These are phyloP conservation scores for Malassezia psittaci DNA, from an alignment of 1,284 basidiomycete genomes.

Conservation along the genomic window DNA sequence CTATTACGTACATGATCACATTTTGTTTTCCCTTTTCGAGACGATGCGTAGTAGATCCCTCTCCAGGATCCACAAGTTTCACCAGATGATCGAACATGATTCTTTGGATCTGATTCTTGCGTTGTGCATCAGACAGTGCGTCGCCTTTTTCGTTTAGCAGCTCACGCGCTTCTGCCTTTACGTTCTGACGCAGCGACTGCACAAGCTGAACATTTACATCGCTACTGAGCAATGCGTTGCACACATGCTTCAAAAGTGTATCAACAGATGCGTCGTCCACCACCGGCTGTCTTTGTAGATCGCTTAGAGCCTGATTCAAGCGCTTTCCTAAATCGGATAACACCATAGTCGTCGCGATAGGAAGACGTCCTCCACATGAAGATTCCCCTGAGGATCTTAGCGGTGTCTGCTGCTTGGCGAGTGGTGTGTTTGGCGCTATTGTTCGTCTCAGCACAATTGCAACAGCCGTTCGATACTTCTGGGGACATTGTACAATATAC, in stretches of 20 bases:
- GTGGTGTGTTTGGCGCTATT: conserved; percentile 8
- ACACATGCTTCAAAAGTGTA: conserved; percentile 79
- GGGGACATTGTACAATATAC: conserved; percentile 22
- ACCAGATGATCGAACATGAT: conserved; percentile 94
- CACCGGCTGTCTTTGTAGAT: conserved; percentile 62
- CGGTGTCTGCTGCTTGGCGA: conserved; percentile 11
- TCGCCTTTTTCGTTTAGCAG: conserved; percentile 39
- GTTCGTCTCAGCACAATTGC: conserved; percentile 18
- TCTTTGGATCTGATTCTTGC: conserved; percentile 38
- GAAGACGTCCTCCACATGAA: conserved; percentile 1
- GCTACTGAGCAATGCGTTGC: conserved; percentile 81
- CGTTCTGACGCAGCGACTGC: conserved; percentile 71
- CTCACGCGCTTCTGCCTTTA: conserved; percentile 59
- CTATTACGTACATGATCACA: conserved; percentile 65
- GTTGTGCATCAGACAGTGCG: conserved; percentile 31
- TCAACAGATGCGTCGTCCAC: conserved; percentile 65
- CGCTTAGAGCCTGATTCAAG: conserved; percentile 84
- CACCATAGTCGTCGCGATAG: conserved; percentile 59
- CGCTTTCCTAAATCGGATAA: conserved; percentile 87
- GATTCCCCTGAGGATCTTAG: background rate
- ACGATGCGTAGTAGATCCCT: conserved; percentile 27
- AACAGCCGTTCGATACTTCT: conserved; percentile 35
- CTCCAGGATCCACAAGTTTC: conserved; percentile 66
- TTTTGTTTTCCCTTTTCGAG: conserved; percentile 73
- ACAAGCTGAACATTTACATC: conserved; percentile 98